phyloP scores from a whole-genome alignment of 805 yeast genomes.

The Tetrapisispora nanseiensis region DNA sequence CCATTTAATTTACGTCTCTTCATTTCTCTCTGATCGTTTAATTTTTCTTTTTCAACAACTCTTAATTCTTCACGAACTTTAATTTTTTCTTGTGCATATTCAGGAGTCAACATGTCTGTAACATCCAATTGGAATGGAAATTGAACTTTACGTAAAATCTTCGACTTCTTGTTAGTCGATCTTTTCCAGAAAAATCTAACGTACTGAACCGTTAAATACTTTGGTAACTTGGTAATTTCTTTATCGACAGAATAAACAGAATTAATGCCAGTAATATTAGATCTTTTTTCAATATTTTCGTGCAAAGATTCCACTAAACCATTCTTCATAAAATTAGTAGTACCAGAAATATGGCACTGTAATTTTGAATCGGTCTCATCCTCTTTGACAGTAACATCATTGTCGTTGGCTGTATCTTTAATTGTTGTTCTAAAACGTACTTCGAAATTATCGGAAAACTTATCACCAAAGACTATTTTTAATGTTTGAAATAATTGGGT shows the following conservation, averaged over 20 bases:
- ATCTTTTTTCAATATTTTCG: constrained; percentile 71
- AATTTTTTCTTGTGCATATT: constrained; percentile 54
- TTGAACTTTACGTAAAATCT: constrained; percentile 85
- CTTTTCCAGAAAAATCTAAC: constrained; percentile 95
- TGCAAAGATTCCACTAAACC: constrained; percentile 67
- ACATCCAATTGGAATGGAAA: constrained; percentile 91
- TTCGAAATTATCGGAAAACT: constrained; percentile 47
- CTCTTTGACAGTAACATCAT: constrained; percentile 40
- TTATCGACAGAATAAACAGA: constrained; percentile 55
- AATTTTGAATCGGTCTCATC: constrained; percentile 57
- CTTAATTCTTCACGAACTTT: constrained; percentile 69
- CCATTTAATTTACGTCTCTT: constrained; percentile 41
- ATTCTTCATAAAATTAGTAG: constrained; percentile 79
- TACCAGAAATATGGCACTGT: constrained; percentile 78
- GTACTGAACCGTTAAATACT: constrained; percentile 79
- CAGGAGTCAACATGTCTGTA: constrained; percentile 76
- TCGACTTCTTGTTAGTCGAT: constrained; percentile 82
- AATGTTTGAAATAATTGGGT: constrained; percentile 61
- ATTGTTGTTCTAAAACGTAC: constrained; percentile 54
- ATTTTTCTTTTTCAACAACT: constrained; percentile 62
- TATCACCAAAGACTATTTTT: constrained; percentile 36
- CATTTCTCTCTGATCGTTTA: constrained; percentile 61
- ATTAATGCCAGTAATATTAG: constrained; percentile 57
- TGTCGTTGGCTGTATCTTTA: constrained; percentile 47
- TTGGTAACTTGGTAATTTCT: constrained; percentile 70